Base-by-base conservation (phyloP, 305 asterid genomes). In the Fraxinus xanthoxyloides region DNA sequence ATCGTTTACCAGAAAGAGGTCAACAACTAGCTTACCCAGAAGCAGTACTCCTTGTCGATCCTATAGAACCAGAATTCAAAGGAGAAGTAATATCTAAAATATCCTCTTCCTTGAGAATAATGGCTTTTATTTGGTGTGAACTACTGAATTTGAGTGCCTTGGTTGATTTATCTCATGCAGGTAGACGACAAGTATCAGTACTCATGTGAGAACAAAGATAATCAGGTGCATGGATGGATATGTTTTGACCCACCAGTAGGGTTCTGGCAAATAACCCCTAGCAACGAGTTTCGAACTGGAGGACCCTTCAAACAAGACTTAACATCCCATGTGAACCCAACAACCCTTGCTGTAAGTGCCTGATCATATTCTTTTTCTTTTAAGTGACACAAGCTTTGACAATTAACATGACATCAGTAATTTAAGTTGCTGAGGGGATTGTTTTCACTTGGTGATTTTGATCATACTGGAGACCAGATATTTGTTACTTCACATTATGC, bases 141-240 rank as follows among this genome's bases (percentile, higher is more conserved):
- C 72, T 59, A 21, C 69, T 24, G 34, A 63, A 24, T 24, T 63
- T 24, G 34, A 63, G 6, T 51, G 79, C n/a, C n/a, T 2, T 17
- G 59, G 19, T 2, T 51, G 32, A 63, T 36, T 17, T 24, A 38
- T 79, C 32, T 75, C 35, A 67, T 28, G 72, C 70, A 93, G 97
- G 98, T 93, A 83, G 97, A 93, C 61, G 97, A 93, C 85, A 93
- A 93, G 87, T 93, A 93, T 51, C 88, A 86, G 35, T 93, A 93
- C 75, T 89, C 97, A 0, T 83, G 91, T 15, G 95, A 90, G 61
- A 89, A 92, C 77, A 88, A 86, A 83, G 97, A 93, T 72, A 86
- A 83, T 67, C 79, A 86, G 81, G 97, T 91, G 26, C 97, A 93
- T 17, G 98, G 98, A 12, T 93, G 93, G 87, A 88, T 93, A 75